phyloP scores from a whole-genome alignment of 441 rosid genomes.

The Adansonia rubrostipa region DNA sequence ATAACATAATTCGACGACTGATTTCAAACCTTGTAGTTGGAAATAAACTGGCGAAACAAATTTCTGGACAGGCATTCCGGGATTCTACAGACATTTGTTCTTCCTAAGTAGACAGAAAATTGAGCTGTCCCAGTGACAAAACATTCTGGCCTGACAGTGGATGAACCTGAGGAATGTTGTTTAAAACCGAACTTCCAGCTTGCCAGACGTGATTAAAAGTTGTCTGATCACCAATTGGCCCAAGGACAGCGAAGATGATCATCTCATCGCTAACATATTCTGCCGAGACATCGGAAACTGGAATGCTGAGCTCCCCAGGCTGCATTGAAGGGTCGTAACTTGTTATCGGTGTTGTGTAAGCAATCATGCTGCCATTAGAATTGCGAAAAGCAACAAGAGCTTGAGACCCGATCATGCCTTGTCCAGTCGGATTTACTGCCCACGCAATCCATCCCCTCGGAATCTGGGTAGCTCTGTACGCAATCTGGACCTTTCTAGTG shows the following conservation, averaged over 20 bases:
- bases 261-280: slow-evolving; percentile 31
- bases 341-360: slow-evolving; percentile 33
- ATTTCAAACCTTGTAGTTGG: neutral
- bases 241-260: slow-evolving; percentile 37
- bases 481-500: slow-evolving; percentile 36
- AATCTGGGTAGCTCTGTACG: slow-evolving; percentile 43
- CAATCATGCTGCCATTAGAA: slow-evolving; percentile 30
- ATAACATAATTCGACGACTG: no score
- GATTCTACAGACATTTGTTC: neutral
- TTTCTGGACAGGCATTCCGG: neutral
- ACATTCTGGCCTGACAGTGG: slow-evolving; percentile 33
- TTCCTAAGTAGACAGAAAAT: slow-evolving; percentile 27
- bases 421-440: slow-evolving; percentile 55
- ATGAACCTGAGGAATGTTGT: slow-evolving; percentile 35
- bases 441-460: slow-evolving; percentile 55
- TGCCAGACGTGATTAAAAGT: slow-evolving; percentile 43
- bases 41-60: neutral
- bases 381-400: slow-evolving; percentile 48
- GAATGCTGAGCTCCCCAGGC: slow-evolving; percentile 35
- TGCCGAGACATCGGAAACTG: slow-evolving; percentile 33
- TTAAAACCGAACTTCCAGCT: slow-evolving; percentile 35
- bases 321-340: slow-evolving; percentile 39
- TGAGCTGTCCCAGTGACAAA: slow-evolving; percentile 32
- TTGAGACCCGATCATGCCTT: slow-evolving; percentile 54
- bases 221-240: slow-evolving; percentile 32